These are phyloP conservation scores for Penicillium ucsense DNA, from an alignment of 495 filamentous ascomycete species.

Conservation along the genomic window DNA sequence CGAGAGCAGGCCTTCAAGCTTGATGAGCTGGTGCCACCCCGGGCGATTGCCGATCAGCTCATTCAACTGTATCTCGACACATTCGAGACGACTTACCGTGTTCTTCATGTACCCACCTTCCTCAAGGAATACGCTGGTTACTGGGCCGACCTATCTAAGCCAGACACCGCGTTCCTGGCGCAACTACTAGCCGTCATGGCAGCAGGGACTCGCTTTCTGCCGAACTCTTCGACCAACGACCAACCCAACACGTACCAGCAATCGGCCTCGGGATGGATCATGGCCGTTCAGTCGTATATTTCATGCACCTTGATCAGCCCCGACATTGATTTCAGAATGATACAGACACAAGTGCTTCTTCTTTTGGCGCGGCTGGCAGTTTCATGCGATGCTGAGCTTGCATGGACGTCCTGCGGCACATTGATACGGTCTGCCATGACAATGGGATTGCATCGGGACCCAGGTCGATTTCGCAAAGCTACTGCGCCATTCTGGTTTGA, in stretches of 20 bases:
- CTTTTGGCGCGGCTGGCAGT: slow-evolving; percentile 44
- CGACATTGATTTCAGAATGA: slow-evolving; percentile 36
- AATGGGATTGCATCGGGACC: slow-evolving; percentile 52
- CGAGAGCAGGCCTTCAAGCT: slow-evolving; percentile 31
- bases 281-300: slow-evolving; percentile 47
- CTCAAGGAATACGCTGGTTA: slow-evolving; percentile 40
- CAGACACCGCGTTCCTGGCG: slow-evolving; percentile 27
- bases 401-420: slow-evolving; percentile 47
- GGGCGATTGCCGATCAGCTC: slow-evolving; percentile 40
- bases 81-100: slow-evolving; percentile 47
- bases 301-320: slow-evolving; percentile 42
- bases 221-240: slow-evolving; percentile 7
- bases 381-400: slow-evolving; percentile 42
- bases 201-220: slow-evolving; percentile 41
- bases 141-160: slow-evolving; percentile 32
- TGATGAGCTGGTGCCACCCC: slow-evolving; percentile 38
- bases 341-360: slow-evolving; percentile 47
- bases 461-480: slow-evolving; percentile 37
- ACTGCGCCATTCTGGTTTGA: slow-evolving; percentile 38
- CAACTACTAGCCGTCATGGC: slow-evolving; percentile 46
- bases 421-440: slow-evolving; percentile 47
- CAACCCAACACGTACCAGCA: slow-evolving; percentile 21
- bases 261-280: slow-evolving; percentile 40
- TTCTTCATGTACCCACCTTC: slow-evolving; percentile 51
- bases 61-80: slow-evolving; percentile 45